Conservation (phyloP, 1,284 basidiomycete species). For the Melampsora larici-populina region DNA sequence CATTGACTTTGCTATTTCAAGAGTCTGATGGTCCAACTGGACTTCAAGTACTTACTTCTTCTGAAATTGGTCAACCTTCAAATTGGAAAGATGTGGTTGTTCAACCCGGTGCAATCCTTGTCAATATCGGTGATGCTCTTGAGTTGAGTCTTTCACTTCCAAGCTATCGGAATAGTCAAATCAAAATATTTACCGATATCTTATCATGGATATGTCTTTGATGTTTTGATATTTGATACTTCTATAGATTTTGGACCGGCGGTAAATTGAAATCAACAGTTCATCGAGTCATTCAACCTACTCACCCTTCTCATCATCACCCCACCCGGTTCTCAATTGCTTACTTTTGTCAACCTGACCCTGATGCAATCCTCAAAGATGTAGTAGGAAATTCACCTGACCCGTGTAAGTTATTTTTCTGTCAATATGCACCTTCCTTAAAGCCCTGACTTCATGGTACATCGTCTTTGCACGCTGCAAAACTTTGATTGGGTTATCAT, state of each 20-base stretch:
- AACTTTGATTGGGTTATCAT: neutral
- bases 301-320: neutral
- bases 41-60: conserved; percentile 5
- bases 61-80: neutral
- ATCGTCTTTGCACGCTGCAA: neutral
- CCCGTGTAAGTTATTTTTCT: neutral
- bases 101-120: neutral
- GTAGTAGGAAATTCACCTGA: neutral
- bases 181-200: too few relatives aligned
- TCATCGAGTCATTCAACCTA: conserved; percentile 8
- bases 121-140: conserved; percentile 7
- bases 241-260: neutral
- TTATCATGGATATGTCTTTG: neutral
- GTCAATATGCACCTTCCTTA: neutral
- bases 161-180: neutral
- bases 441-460: neutral
- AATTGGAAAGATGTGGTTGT: neutral
- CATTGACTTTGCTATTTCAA: conserved; percentile 3
- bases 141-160: neutral
- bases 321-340: neutral
- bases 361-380: neutral
- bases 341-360: conserved; percentile 12
- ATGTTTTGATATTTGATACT: neutral
- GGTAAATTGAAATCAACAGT: conserved; percentile 4
- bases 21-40: conserved; percentile 11